A percentile compares a stretch with the other conserved stretches of the same genome.
phyloP scores from a whole-genome alignment of 257 asterid genomes.

The Verbena officinalis region DNA sequence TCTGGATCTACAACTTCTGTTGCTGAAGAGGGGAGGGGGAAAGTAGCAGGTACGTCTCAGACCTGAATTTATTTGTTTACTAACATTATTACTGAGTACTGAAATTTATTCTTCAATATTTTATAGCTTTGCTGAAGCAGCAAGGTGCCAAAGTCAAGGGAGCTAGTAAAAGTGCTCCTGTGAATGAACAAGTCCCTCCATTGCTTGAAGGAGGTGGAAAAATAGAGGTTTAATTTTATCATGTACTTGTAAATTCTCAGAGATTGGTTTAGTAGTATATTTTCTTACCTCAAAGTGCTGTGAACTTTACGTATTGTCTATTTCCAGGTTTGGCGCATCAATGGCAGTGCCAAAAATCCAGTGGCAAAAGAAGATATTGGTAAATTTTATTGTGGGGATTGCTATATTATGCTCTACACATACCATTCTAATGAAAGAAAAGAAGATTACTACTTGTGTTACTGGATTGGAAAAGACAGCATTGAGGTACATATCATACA shows the following conservation, averaged over 20 bases:
- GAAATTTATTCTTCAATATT: conserved; percentile 20
- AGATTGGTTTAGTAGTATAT: conserved; percentile 1
- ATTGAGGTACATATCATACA: conserved; percentile 53
- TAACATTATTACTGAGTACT: neutral
- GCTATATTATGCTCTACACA: conserved; percentile 84
- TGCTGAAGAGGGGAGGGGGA: conserved; percentile 97
- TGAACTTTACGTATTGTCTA: conserved; percentile 7
- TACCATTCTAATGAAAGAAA: conserved; percentile 86
- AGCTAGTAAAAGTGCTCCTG: conserved; percentile 73
- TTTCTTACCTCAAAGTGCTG: conserved; percentile 12
- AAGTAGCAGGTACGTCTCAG: conserved; percentile 82
- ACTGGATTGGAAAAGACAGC: conserved; percentile 97
- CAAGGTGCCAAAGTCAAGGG: conserved; percentile 89
- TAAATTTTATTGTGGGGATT: conserved; percentile 95
- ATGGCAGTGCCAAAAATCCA: conserved; percentile 72
- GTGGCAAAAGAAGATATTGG: conserved; percentile 81
- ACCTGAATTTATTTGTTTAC: too few species aligned
- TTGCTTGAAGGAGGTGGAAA: conserved; percentile 92
- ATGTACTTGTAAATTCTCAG: conserved; percentile 11
- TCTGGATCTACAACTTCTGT: conserved; percentile 69
- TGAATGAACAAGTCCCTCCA: conserved; percentile 82
- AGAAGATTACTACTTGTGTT: conserved; percentile 88
- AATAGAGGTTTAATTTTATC: conserved; percentile 58
- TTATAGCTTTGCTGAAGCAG: conserved; percentile 89
- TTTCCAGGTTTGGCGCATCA: conserved; percentile 87